Evolutionary conservation across 805 yeast genomes (phyloP).

Genomic region (Candida pseudoglaebosa): DNA sequence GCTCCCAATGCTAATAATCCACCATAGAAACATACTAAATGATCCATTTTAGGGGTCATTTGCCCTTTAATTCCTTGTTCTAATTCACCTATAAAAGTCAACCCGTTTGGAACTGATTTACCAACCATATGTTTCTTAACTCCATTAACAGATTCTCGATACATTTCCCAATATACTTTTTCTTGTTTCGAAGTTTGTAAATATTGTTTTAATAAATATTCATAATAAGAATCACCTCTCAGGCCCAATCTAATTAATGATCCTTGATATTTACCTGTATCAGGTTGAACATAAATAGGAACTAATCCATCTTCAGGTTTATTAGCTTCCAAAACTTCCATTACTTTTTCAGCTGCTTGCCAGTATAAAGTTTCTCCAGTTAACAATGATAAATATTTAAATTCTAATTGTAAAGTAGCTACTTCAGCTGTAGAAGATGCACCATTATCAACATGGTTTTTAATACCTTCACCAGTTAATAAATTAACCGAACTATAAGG

Average conservation of each 20-base stretch:
- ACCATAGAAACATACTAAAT: conserved; percentile 86
- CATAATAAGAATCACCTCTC: conserved; percentile 91
- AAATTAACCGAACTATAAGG: conserved; percentile 81
- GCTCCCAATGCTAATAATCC: conserved; percentile 88
- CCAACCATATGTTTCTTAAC: conserved; percentile 63
- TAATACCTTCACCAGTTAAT: conserved; percentile 54
- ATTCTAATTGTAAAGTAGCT: conserved; percentile 80
- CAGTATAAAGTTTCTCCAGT: conserved; percentile 80
- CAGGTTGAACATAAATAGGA: conserved; percentile 77
- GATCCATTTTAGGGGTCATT: conserved; percentile 79
- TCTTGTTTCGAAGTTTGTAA: conserved; percentile 67
- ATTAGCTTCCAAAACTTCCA: conserved; percentile 63
- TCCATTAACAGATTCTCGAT: conserved; percentile 72
- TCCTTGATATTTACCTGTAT: conserved; percentile 66
- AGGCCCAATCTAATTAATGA: conserved; percentile 74
- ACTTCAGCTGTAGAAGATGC: conserved; percentile 90
- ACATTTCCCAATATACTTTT: conserved; percentile 63
- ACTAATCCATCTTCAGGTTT: conserved; percentile 71
- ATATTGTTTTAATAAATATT: conserved; percentile 81
- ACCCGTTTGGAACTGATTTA: conserved; percentile 56
- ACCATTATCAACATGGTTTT: conserved; percentile 64
- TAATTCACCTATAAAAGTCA: conserved; percentile 74
- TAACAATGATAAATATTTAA: conserved; percentile 72
- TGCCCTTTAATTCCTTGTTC: conserved; percentile 62
- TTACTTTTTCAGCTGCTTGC: conserved; percentile 72